phyloP scores from a whole-genome alignment of 2,329 filamentous ascomycete species.

The Aspergillus ibericus region DNA sequence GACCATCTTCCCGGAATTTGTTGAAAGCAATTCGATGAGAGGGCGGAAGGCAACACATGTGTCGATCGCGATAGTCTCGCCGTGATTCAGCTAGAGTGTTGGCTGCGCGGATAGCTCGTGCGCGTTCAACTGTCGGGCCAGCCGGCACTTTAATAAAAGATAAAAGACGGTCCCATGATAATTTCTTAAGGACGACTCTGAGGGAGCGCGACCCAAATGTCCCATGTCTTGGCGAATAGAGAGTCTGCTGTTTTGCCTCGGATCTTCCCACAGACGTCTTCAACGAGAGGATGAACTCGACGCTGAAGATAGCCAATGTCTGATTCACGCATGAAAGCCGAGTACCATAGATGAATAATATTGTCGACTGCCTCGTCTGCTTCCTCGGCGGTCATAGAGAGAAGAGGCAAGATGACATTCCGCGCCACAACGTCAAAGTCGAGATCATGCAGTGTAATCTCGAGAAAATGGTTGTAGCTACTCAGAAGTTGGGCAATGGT shows the following conservation, averaged over 20 bases:
- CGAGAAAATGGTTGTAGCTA: constrained; percentile 24
- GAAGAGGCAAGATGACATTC: constrained; percentile 44
- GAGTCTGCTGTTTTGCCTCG: background rate
- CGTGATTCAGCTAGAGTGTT: constrained; percentile 30
- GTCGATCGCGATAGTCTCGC: constrained; percentile 36
- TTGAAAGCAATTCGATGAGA: constrained; percentile 26
- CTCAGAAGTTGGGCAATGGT: constrained; percentile 38
- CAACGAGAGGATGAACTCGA: constrained; percentile 31
- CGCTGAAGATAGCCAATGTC: constrained; percentile 26
- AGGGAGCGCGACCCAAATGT: constrained; percentile 24
- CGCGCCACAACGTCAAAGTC: constrained; percentile 42
- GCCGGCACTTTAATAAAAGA: constrained; percentile 26
- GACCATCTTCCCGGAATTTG: constrained; percentile 40
- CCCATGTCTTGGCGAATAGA: constrained; percentile 37
- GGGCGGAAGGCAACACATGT: constrained; percentile 24
- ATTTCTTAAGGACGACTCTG: constrained; percentile 31
- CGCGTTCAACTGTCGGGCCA: constrained; percentile 23
- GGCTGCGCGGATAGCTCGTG: constrained; percentile 24
- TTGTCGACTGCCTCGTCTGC: constrained; percentile 25
- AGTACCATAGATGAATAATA: constrained; percentile 52
- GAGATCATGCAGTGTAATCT: constrained; percentile 42
- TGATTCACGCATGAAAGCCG: constrained; percentile 32
- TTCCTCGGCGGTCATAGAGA: constrained; percentile 24
- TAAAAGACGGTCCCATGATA: constrained; percentile 33
- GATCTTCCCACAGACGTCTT: constrained; percentile 25